Evolutionary conservation across 1,139 yeast genomes (phyloP).

Genomic region (Chernovozyma sophiae-reginae): DNA sequence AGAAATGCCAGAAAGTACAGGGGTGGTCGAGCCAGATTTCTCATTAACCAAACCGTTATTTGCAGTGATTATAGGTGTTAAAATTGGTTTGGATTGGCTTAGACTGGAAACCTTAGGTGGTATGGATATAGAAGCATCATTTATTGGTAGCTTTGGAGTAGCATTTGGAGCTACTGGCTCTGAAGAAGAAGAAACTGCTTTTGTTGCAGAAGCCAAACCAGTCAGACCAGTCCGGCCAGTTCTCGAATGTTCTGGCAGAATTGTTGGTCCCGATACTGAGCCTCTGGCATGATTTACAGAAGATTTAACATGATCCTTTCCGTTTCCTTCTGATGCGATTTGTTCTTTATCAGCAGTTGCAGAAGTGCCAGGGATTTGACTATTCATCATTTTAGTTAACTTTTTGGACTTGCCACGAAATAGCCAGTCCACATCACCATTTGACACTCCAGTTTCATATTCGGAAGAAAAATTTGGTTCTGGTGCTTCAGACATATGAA

Average conservation of each 20-base stretch:
- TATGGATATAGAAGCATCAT: constrained; percentile 2
- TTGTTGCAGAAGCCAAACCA: background rate
- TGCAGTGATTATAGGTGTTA: background rate
- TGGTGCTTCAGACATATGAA: background rate
- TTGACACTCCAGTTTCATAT: constrained; percentile 52
- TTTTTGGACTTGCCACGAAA: constrained; percentile 64
- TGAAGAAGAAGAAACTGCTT: background rate
- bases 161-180: background rate
- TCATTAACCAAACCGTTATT: too few species aligned
- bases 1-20: background rate
- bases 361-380: constrained; percentile 1
- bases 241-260: background rate
- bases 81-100: background rate
- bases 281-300: background rate
- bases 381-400: constrained; percentile 39
- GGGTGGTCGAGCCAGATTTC: too few species aligned
- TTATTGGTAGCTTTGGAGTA: background rate
- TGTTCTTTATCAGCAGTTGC: constrained; percentile 6
- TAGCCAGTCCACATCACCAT: constrained; percentile 75
- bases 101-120: constrained; percentile 9
- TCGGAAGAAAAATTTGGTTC: constrained; percentile 4
- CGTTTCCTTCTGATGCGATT: background rate
- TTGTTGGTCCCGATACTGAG: background rate
- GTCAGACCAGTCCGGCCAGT: background rate
- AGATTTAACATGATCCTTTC: background rate